Evolutionary conservation across 1,284 basidiomycete species (phyloP), one percentile per base, ranked within the genome.

Genomic region (Crocinoboletus sp.): DNA sequence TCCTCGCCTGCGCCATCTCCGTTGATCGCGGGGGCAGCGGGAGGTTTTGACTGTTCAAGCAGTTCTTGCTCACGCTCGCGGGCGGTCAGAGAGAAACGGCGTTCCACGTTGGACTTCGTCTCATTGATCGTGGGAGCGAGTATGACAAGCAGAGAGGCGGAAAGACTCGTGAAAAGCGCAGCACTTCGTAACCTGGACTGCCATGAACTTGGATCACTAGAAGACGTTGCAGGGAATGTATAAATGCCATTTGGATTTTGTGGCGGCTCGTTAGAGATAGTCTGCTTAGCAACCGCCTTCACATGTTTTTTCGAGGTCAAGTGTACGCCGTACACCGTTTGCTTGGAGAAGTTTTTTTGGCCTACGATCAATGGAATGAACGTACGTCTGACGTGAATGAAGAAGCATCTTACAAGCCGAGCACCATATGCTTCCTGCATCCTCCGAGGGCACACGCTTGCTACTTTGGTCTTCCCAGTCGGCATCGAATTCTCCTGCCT

Each of bases 291-390:
- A 10, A 80, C 76, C 10, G 92, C 89, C 67, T 98, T 99, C 61
- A 90, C 72, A 64, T 99, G 96, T 65, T 94, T 97, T 67, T 92
- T 94, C 23, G 93, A 95, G 8, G 82, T 90, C 38, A 99, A 70
- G 64, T 99, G 96, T 5, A 93, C 94, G 58, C 97, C 92, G 66
- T 94, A 99, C 5, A 99, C 96, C 0, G 95, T 97, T 66, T 97
- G 91, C 66, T 98, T 99, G 11, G 94, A 82, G 66, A 98, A 99
- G 50, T 78, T 74, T 61, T 94, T 94, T 65, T 94, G 89, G 63
- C 94, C 91, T 94, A 45, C 30, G 42, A 45, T 44, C 43, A 34
- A 48, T 22, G n/a, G 34, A 33, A 53, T 34, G 20, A 49, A 45
- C 51, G 33, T 7, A 28, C 35, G 46, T 31, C 40, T 29, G 35